Evolutionary conservation across 1,139 yeast genomes (phyloP), one percentile per base, ranked within the genome.

Genomic region (Hemisphaericaspora xylanilytica): DNA sequence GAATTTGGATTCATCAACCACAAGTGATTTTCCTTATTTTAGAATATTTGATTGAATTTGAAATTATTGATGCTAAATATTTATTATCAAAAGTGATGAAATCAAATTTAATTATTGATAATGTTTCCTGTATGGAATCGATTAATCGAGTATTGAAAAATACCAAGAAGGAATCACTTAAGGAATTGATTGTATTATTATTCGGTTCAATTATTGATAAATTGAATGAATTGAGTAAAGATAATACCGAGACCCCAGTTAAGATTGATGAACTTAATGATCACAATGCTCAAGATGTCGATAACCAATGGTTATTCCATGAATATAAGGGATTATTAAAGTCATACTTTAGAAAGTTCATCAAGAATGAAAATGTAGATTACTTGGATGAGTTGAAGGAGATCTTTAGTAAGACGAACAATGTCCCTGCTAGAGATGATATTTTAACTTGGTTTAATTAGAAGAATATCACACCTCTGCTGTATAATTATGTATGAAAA

Each of bases 1-100:
- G 86, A 45, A 79, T 82, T 52, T 89, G 97, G 96, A 72, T 78
- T 38, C 78, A 78, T 44, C 88, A 85, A 52, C 92, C 95, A 0
- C 86, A 88, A 59, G 85, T 85, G 42, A 90, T 88, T 2, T 82
- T 78, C 47, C 69, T 87, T 49, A 80, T 87, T 13, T 67, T 85
- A 50, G 88, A 80, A 51, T 78, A 75, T 45, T 73, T 83, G 53
- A 75, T 75, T 45, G 79, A 74, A 40, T 71, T 70, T 47, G 74
- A 66, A 17, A 61, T 81, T 18, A 53, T 81, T 35, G 55, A 66
- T 20, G 64, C 78, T 3, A 59, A 58, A 28, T 58, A 68, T 31
- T 61, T 78, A 39, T 53, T 77, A 24, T 59, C 65, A 30, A 73
- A 70, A 47, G 62, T 75, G 9, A 71, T 81, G 40, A 56, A 57